phyloP scores from a whole-genome alignment of 495 filamentous ascomycete species.

The Neurospora africana region DNA sequence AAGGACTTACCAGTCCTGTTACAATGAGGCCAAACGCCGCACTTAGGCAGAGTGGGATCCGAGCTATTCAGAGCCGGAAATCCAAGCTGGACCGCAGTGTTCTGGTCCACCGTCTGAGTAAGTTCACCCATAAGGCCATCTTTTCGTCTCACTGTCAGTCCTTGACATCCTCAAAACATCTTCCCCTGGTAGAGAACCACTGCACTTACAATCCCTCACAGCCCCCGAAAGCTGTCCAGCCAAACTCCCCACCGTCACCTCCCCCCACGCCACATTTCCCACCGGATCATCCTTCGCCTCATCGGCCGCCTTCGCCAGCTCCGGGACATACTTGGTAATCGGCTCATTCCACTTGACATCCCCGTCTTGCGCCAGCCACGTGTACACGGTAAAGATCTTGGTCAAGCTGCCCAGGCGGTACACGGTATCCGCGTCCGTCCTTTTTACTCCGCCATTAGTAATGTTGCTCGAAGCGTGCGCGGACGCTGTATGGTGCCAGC shows the following conservation, averaged over 20 bases:
- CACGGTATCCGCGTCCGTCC: slow-evolving; percentile 35
- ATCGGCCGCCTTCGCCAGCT: slow-evolving; percentile 31
- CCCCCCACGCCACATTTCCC: slow-evolving; percentile 39
- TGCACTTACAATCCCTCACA: slow-evolving; percentile 32
- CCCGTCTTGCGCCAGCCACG: slow-evolving; percentile 35
- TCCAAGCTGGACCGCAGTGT: slow-evolving; percentile 18
- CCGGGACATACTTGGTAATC: slow-evolving; percentile 45
- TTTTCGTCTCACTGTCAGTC: neutral
- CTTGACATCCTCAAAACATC: neutral
- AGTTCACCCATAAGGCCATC: slow-evolving; percentile 32
- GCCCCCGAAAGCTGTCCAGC: slow-evolving; percentile 44
- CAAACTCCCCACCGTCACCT: slow-evolving; percentile 43
- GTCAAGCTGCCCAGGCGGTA: slow-evolving; percentile 43
- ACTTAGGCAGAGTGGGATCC: slow-evolving; percentile 31
- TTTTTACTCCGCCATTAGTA: slow-evolving; percentile 24
- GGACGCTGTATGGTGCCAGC: slow-evolving; percentile 38
- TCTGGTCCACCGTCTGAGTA: slow-evolving; percentile 28
- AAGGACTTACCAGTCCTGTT: slow-evolving; percentile 23
- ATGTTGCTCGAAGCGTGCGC: slow-evolving; percentile 12
- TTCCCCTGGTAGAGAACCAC: neutral
- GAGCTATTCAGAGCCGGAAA: slow-evolving; percentile 33
- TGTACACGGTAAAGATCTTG: slow-evolving; percentile 38
- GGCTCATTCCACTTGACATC: slow-evolving; percentile 32
- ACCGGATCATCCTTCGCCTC: slow-evolving; percentile 26
- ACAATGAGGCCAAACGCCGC: slow-evolving; percentile 25